These are phyloP conservation scores for Capsicum pubescens DNA, from an alignment of 257 asterid species.

Conservation along the genomic window DNA sequence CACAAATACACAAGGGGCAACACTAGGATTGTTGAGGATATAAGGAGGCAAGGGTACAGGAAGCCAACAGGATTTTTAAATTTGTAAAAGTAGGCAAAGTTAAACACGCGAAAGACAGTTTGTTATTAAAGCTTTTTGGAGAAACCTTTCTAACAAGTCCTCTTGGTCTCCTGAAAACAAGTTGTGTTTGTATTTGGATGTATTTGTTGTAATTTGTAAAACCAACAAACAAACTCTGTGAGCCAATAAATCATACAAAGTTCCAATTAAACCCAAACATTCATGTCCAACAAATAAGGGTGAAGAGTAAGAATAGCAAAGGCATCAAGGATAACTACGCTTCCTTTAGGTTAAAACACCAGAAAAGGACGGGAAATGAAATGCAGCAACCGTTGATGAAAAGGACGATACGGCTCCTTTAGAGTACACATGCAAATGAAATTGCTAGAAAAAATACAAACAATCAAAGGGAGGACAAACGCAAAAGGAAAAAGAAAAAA, in stretches of 20 bases:
- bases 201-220: not conserved
- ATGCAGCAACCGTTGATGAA: not conserved
- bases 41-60: not conserved
- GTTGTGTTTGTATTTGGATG: not conserved
- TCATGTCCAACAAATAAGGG: not conserved
- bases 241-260: not conserved
- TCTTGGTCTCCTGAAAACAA: not conserved
- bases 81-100: not conserved
- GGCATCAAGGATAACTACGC: not conserved
- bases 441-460: not conserved
- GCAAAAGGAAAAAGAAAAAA: not conserved
- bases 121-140: not conserved
- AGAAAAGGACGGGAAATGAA: not conserved
- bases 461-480: not conserved
- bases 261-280: not conserved
- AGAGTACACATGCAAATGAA: not conserved
- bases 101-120: not conserved
- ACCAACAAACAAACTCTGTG: not conserved
- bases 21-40: not conserved
- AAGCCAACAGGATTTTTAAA: not conserved
- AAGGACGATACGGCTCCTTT: not conserved
- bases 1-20: not conserved
- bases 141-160: not conserved
- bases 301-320: not conserved
- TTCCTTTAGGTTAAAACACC: not conserved